Base-by-base conservation (phyloP, 202 grass and related monocot species). In the Dendrocalamus latiflorus region DNA sequence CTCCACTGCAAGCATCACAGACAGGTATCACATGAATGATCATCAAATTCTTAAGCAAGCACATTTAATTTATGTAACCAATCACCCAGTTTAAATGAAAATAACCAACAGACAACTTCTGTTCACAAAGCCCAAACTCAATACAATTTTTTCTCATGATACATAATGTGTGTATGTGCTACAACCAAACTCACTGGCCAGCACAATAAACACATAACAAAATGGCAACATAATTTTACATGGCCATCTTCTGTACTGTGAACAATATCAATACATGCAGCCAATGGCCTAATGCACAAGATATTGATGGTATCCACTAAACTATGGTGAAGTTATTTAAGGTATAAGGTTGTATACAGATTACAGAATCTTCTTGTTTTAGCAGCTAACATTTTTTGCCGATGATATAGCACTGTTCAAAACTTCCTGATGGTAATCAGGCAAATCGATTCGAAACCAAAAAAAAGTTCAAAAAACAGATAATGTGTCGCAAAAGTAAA, bases 1-100 rank as follows among this genome's bases (percentile, higher is more conserved):
- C 34, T 96, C 91, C 78, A 99, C 96, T 99, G 89, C 65, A 86
- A 75, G 9, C 20, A 87, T 67, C 42, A 41, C 43, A 45, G 0
- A 39, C 0, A 59, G n/a, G 48, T 81, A 33, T 48, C 10, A 50
- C 11, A 83, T 51, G 63, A 71, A 39, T 45, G 10, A 78, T 38
- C 25, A 77, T 18, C 15, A 17, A 24, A 21, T 38, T 25, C 2
- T 44, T 44, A 43, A 55, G 21, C 9, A 37, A 38, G 18, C 26
- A 37, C 25, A 65, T 22, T 47, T 36, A 45, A 78, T 44, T 4
- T 49, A 30, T 20, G 36, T 18, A 22, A 48, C 8, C 41, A 14
- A 16, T 33, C 10, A 17, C 7, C 1, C 6, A 4, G 69, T 66
- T 66, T 25, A 26, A 30, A 60, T 51, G 55, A 25, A 22, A 24